Evolutionary conservation across 2,329 filamentous ascomycete genomes (phyloP), one percentile per base, ranked within the genome.

Genomic region (Claviceps sp.): DNA sequence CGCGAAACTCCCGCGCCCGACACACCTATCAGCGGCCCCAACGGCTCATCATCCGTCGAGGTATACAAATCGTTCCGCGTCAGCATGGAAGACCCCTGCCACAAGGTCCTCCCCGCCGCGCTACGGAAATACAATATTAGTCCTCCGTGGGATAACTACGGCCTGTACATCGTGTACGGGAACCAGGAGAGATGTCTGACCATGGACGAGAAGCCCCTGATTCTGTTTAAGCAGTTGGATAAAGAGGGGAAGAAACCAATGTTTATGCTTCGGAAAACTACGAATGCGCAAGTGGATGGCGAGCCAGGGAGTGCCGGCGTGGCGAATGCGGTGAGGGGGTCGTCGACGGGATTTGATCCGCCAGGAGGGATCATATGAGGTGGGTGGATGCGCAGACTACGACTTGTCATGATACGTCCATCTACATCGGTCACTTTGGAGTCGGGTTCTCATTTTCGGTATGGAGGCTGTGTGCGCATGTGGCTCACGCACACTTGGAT

Each of bases 51-150:
- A 14, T 81, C 80, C 1, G 90, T 96, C 54, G 93, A 98, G 68
- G 96, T 98, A 54, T 97, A 97, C 81, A 98, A 98, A 68, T 95
- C 88, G 1, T 98, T 98, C 78, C 84, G 91, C 41, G 93, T 98
- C 56, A 93, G 87, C 65, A 94, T 97, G 79, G 93, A 98, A 60
- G 93, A 98, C 63, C 93, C 93, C 2, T 98, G 93, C 71, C 87
- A 95, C 73, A 96, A 96, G 66, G 93, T 98, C 30, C 76, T 98
- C 2, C 93, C 93, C 1, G 93, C 94, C 16, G 93, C 93, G 2
- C 78, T 98, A 17, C 94, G 94, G 66, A 95, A 96, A 66, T 98
- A 98, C 71, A 93, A 97, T 64, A 98, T 98, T 72, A 91, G 94
- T 59, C 91, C 90, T 22, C 91, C 95, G 49, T 96, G 90, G 87